Conservation (phyloP, 345 rosid species). For the Triadica sebifera region DNA sequence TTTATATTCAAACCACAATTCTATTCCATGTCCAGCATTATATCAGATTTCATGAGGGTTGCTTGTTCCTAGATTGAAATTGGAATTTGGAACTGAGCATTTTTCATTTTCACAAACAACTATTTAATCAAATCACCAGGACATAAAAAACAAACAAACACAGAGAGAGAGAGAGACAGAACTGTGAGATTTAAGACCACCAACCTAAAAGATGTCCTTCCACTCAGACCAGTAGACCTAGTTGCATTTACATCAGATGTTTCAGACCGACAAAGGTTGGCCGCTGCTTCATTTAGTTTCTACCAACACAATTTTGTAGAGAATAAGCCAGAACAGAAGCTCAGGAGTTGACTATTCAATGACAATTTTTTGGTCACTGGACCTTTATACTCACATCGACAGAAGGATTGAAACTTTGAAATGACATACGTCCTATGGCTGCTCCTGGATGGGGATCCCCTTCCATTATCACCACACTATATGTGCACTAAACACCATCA, state of each 20-base stretch:
- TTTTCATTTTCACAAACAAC: neutral
- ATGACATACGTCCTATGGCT: slow-evolving; percentile 84
- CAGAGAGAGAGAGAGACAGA: neutral
- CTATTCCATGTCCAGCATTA: neutral
- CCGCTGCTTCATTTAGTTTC: slow-evolving; percentile 72
- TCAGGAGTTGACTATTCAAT: slow-evolving; percentile 16
- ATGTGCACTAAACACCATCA: neutral
- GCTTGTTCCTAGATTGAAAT: neutral
- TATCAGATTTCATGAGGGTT: neutral
- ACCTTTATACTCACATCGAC: slow-evolving; percentile 69
- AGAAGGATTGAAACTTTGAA: slow-evolving; percentile 86
- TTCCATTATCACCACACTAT: slow-evolving; percentile 77
- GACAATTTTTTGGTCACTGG: slow-evolving; percentile 20
- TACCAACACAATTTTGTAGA: slow-evolving; percentile 38
- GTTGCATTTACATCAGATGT: slow-evolving; percentile 30
- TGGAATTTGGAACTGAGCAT: neutral
- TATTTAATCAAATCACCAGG: neutral
- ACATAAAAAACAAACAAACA: neutral
- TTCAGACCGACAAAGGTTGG: slow-evolving; percentile 34
- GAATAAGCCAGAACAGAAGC: slow-evolving; percentile 20
- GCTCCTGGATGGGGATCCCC: slow-evolving; percentile 93
- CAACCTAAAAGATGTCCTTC: slow-evolving; percentile 47
- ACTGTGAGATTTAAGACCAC: slow-evolving; percentile 1
- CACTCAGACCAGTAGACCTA: slow-evolving; percentile 39
- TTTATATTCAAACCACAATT: slow-evolving; percentile 1